Evolutionary conservation across 345 rosid species (phyloP), one percentile per base, ranked within the genome.

Genomic region (Corchorus olitorius): DNA sequence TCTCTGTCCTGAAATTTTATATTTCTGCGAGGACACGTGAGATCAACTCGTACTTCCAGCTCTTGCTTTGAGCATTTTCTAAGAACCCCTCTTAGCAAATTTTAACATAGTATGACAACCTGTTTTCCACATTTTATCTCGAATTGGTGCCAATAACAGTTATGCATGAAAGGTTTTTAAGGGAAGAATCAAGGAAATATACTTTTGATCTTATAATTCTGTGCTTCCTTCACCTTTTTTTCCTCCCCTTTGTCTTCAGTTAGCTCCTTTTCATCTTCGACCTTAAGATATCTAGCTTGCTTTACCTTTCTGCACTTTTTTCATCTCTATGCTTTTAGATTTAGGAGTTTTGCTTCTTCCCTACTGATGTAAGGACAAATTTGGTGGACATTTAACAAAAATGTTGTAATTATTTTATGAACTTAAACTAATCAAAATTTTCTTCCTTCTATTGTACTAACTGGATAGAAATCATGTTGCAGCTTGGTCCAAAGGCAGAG

Each of bases 401-500:
- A 17, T 53, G 20, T 16, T 53, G 35, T 3, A 12, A 11, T 20
- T 35, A 4, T 27, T 15, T 63, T 63, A 8, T 1, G 3, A 45
- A 6, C 17, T 45, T 67, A 6, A 37, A 37, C 48, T 76, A 33
- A 27, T 4, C 65, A 45, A 50, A 9, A 70, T 54, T 34, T 52
- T 70, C 33, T 43, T 46, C 45, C 9, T 65, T 70, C 10, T 33
- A 17, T 52, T 83, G 6, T 56, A 41, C 37, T 72, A 15, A 56
- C 7, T n/a, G 43, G 13, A 3, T 49, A n/a, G 59, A n/a, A 55
- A 52, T 39, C 13, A 33, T 39, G 37, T 75, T 65, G 84, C 93
- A 96, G 99, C 91, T 93, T 73, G 97, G 97, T 55, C 97, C 97
- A 10, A 93, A 91, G 87, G 88, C 77, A 76, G 98, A 96, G 88